phyloP scores from a whole-genome alignment of 108 stramenopile species.

The Discostella stelligeroides region DNA sequence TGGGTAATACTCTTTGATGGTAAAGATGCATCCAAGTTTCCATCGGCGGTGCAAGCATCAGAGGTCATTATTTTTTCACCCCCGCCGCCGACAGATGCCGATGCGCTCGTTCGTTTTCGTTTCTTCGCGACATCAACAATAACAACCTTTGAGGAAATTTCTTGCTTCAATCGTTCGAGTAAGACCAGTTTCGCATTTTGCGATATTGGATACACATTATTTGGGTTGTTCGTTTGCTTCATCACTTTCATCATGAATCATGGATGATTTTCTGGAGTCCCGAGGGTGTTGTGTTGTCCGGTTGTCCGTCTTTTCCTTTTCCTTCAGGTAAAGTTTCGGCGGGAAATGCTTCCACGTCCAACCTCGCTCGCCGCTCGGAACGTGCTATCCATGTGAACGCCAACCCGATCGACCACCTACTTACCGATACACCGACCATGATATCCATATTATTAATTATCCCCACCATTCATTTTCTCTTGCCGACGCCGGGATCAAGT shows the following conservation, averaged over 20 bases:
- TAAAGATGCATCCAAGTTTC: not conserved
- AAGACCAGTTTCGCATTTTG: conserved; percentile 58
- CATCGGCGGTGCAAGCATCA: not conserved
- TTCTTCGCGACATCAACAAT: conserved; percentile 10
- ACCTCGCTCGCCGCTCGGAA: too few species aligned
- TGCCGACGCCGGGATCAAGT: not conserved
- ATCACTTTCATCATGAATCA: too few species aligned
- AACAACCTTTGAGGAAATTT: conserved; percentile 54
- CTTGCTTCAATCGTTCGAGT: conserved; percentile 69
- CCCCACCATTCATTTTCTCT: not conserved
- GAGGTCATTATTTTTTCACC: not conserved
- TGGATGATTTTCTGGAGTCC: too few species aligned
- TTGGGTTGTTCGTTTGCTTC: conserved; percentile 30
- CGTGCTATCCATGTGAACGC: too few species aligned
- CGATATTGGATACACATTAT: conserved; percentile 17
- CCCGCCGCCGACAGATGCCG: not conserved
- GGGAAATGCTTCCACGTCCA: too few species aligned
- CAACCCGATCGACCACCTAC: too few species aligned
- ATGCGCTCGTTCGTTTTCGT: not conserved
- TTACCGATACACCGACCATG: not conserved
- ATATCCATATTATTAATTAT: not conserved
- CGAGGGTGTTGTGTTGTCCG: not conserved
- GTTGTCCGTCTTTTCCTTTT: too few species aligned
- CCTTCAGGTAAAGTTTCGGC: too few species aligned
- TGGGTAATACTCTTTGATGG: conserved; percentile 9